These are phyloP conservation scores for Hirschfeldia incana DNA, from an alignment of 345 rosid genomes.

Conservation along the genomic window DNA sequence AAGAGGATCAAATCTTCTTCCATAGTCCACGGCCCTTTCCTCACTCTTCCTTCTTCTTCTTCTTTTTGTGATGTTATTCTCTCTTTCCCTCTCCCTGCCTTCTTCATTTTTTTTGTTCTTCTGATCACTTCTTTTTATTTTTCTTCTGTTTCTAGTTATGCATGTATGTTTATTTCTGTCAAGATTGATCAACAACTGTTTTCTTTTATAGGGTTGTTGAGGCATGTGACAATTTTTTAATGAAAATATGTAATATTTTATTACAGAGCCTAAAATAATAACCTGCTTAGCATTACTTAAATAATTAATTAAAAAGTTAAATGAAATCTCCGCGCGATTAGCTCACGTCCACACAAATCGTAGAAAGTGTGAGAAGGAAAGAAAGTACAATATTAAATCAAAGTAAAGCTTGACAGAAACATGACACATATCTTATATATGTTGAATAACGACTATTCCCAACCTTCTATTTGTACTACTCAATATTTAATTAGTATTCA, in stretches of 20 bases:
- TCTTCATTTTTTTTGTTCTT: conserved; percentile 17
- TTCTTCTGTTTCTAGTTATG: not conserved
- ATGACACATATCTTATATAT: conserved; percentile 12
- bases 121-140: not conserved
- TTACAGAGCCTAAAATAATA: not conserved
- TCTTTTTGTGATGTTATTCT: conserved; percentile 36
- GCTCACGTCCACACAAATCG: conserved; percentile 27
- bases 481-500: not conserved
- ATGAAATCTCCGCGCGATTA: conserved; percentile 18
- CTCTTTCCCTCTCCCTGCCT: conserved; percentile 28
- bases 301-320: not conserved
- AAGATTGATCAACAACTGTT: conserved; percentile 25
- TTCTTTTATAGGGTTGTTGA: conserved; percentile 22
- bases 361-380: conserved; percentile 6
- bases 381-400: conserved; percentile 24
- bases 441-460: conserved; percentile 36
- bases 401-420: conserved; percentile 34
- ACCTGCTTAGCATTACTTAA: not conserved
- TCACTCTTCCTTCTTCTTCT: conserved; percentile 36
- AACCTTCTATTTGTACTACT: conserved; percentile 11
- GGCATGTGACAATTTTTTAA: not conserved
- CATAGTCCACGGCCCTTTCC: conserved; percentile 80
- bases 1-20: conserved; percentile 67
- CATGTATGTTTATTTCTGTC: not conserved
- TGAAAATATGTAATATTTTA: not conserved